These are phyloP conservation scores for Lineolata rhizophorae DNA, from an alignment of 495 filamentous ascomycete species.

Conservation along the genomic window DNA sequence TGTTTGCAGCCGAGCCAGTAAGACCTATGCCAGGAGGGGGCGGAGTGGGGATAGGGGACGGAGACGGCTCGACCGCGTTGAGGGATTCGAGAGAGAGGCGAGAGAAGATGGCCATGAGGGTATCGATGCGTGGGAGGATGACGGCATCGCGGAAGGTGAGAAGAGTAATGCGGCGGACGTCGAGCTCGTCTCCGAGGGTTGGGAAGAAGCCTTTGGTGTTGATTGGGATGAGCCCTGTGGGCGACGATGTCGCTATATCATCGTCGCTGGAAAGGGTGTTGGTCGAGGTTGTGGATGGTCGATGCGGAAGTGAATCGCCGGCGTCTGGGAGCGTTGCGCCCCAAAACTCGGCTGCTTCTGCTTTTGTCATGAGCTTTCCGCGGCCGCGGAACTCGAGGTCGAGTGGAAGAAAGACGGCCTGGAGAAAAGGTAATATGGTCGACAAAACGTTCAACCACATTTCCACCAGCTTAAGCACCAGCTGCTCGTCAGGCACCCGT, in stretches of 20 bases:
- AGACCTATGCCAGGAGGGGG: slow-evolving; percentile 5
- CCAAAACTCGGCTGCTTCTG: slow-evolving; percentile 79
- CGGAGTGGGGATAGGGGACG: slow-evolving; percentile 10
- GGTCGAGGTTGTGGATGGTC: slow-evolving; percentile 3
- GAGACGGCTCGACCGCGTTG: slow-evolving; percentile 28
- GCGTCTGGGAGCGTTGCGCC: slow-evolving; percentile 27
- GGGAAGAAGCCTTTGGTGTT: slow-evolving; percentile 15
- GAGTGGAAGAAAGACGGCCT: slow-evolving; percentile 85
- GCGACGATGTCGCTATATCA: too few relatives aligned
- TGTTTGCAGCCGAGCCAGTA: neutral
- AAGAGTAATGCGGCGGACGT: slow-evolving; percentile 73
- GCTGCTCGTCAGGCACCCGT: slow-evolving; percentile 54
- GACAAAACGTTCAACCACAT: slow-evolving; percentile 87
- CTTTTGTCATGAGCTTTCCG: slow-evolving; percentile 49
- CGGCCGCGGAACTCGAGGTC: slow-evolving; percentile 83
- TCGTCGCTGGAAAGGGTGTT: slow-evolving; percentile 1
- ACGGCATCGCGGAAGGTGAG: slow-evolving; percentile 78
- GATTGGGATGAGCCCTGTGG: too few relatives aligned
- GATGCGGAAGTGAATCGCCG: too few relatives aligned
- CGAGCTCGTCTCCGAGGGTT: slow-evolving; percentile 37
- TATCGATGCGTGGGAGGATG: slow-evolving; percentile 66
- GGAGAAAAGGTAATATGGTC: slow-evolving; percentile 76
- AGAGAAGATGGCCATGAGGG: slow-evolving; percentile 75
- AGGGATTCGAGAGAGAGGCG: slow-evolving; percentile 67
- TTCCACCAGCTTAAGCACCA: slow-evolving; percentile 73